Evolutionary conservation across 192 early-diverging fungal species (phyloP).

Genomic region (Dimargaris cristalligena): DNA sequence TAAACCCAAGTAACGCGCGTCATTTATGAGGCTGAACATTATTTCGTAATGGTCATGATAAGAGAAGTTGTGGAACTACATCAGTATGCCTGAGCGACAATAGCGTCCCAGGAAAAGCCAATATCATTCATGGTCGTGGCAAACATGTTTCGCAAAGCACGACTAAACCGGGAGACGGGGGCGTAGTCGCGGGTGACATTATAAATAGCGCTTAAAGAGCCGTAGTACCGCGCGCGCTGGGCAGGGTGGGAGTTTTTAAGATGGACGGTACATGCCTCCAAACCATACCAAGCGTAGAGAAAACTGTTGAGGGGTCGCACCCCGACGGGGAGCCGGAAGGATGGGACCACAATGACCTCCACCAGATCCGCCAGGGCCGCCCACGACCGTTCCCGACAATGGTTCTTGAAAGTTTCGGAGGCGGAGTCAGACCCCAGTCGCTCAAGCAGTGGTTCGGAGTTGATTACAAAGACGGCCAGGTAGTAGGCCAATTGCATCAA

Average conservation of each 20-base stretch:
- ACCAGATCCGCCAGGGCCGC: not conserved
- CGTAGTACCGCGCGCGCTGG: not conserved
- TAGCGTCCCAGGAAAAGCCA: too few species aligned
- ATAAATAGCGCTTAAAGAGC: not conserved
- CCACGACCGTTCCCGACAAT: not conserved
- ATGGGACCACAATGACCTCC: not conserved
- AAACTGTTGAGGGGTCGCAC: not conserved
- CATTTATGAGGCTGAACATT: too few species aligned
- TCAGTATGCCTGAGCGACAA: too few species aligned
- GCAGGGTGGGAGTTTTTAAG: not conserved
- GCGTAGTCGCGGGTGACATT: not conserved
- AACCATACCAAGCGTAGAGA: not conserved
- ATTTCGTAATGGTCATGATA: too few species aligned
- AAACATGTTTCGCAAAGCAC: too few species aligned
- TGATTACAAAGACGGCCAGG: not conserved
- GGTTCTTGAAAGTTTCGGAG: not conserved
- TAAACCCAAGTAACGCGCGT: too few species aligned
- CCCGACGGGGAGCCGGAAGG: not conserved
- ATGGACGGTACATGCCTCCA: not conserved
- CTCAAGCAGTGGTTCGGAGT: not conserved
- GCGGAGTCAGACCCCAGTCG: not conserved
- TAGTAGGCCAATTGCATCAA: not conserved
- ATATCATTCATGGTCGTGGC: too few species aligned
- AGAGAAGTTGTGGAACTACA: too few species aligned
- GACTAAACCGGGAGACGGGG: not conserved